Base-by-base conservation (phyloP, 2,329 filamentous ascomycete genomes). In the Colletotrichum sp. region DNA sequence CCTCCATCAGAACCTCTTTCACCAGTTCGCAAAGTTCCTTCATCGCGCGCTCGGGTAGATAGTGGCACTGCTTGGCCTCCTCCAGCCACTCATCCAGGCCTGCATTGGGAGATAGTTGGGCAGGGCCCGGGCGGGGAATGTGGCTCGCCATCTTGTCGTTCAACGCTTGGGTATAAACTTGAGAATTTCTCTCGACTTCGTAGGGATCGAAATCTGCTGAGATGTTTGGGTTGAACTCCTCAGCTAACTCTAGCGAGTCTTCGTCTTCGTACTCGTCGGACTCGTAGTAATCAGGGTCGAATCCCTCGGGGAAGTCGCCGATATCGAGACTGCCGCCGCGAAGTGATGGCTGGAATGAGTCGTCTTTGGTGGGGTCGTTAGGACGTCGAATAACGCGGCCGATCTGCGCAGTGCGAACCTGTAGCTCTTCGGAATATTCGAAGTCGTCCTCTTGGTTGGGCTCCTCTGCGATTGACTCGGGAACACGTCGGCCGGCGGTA, bases 11-110 rank as follows among this genome's bases (percentile, higher is more conserved):
- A 79, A 95, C 98, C 87, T 99, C 97, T 89, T 99, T 99, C 77
- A 99, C 97, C 84, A 98, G 98, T 88, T 99, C 97, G 85, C 97
- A 99, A 65, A 99, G 91, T 85, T 98, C 95, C 90, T 99, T 99
- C 97, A 99, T 99, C 82, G 98, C 95, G 77, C 93, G 88, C 87
- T 99, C 97, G 66, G 97, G 97, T 68, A 99, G 91, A 85, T 99
- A 98, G 85, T 98, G 97, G 88, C 97, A 99, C 86, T 97, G 95
- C 86, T 98, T 98, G 60, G 97, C 97, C 85, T 98, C 95, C 83
- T 97, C 95, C 36, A 99, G 91, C 97, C 97, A 99, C 87, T 99
- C 96, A 84, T 98, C 95, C 39, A 98, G 93, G 16, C 95, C 95
- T 52, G 96, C 95, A 84, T 95, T 95, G 73, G 94, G 92, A 78